A percentile compares a stretch with the other conserved stretches of the same genome.
Conservation (phyloP, 2,329 filamentous ascomycete species). For the Xylariaceae sp. region DNA sequence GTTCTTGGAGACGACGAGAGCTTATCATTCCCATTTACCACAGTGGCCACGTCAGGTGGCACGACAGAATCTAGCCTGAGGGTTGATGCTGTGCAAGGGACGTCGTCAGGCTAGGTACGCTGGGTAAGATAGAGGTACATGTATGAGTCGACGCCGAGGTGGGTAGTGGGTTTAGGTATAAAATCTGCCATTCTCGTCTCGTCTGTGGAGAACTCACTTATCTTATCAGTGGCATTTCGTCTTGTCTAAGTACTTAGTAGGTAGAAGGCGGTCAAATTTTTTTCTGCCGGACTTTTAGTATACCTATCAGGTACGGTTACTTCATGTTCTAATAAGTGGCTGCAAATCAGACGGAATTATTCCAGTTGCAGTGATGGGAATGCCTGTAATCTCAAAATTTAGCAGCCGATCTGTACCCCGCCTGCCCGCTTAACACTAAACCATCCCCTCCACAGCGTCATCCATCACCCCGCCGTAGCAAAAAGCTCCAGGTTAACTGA, state of each 20-base stretch:
- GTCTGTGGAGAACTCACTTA: constrained; percentile 17
- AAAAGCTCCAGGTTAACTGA: not conserved
- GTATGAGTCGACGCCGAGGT: constrained; percentile 1
- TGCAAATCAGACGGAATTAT: too few relatives aligned
- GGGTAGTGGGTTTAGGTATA: too few relatives aligned
- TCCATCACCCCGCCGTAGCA: too few relatives aligned
- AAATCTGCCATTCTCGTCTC: constrained; percentile 11
- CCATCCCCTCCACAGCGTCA: not conserved
- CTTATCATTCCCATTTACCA: not conserved
- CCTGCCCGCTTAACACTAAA: not conserved
- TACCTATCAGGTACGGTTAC: too few relatives aligned
- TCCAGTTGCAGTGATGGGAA: too few relatives aligned
- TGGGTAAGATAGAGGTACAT: too few relatives aligned
- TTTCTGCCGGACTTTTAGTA: not conserved
- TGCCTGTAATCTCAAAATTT: not conserved
- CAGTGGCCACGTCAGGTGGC: not conserved
- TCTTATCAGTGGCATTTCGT: constrained; percentile 15
- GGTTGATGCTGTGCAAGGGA: not conserved
- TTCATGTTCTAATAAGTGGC: too few relatives aligned
- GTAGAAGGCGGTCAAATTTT: not conserved
- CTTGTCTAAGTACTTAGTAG: too few relatives aligned
- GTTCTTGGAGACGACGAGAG: not conserved
- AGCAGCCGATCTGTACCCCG: not conserved
- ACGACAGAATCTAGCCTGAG: not conserved
- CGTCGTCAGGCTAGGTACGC: too few relatives aligned